Base-by-base conservation (phyloP, 257 asterid species). In the Cruciata laevipes region DNA sequence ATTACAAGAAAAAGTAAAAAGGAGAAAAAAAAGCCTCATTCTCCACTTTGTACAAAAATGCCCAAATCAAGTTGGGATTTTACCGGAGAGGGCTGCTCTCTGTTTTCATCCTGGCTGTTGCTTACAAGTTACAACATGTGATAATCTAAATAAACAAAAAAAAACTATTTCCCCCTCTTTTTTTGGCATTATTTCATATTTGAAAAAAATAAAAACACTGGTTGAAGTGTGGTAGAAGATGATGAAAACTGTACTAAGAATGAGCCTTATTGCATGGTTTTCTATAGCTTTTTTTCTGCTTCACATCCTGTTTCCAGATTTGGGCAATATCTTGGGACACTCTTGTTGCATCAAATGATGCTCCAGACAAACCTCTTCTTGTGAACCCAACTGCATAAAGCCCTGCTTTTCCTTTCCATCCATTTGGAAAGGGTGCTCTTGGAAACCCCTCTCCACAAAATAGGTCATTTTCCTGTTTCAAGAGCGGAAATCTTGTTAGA, bases 321-420 rank as follows among this genome's bases (percentile, higher is more conserved):
- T 85, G 71, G 10, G 85, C 89, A 59, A 92, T 89, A 56, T 89
- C 97, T 75, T 81, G 79, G 49, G 98, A 86, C 24, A 92, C 88
- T 81, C 73, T 82, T 23, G 82, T 63, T 42, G 98, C 97, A 70
- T 92, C 97, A 16, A 77, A 5, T 18, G 96, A 80, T 44, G 98
- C 96, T 38, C 97, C 98, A 5, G 91, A 82, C 33, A 92, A 82
- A n/a, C 98, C 98, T 53, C 85, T 86, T 69, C 90, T 83, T 42
- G 97, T 80, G 72, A 92, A 92, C 1, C 98, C 98, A 71, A 86
- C 98, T 68, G 95, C 91, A 71, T 92, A 92, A 0, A 89, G 77
- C 32, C 98, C 98, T 66, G 67, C 72, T 80, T 83, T 79, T 11
- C 98, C 98, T 78, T 92, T 92, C 98, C 98, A 89, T 0, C 97